Conservation (phyloP, 805 yeast genomes). For the Kluyveromyces dobzhanskii region DNA sequence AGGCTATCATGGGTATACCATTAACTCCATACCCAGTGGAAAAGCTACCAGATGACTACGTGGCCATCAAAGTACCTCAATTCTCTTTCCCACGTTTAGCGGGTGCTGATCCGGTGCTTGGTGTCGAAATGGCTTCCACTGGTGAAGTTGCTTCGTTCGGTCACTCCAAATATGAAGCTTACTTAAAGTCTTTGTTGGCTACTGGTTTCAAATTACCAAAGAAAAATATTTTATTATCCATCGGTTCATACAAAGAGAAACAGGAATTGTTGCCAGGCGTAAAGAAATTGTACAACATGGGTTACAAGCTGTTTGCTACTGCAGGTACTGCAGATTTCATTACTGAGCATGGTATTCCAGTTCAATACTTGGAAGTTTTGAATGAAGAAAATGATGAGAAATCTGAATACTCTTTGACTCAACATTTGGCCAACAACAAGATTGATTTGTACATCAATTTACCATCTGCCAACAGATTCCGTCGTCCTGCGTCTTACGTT, state of each 20-base stretch:
- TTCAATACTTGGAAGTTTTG: constrained; percentile 87
- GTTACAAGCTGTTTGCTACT: constrained; percentile 90
- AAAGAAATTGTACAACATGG: constrained; percentile 68
- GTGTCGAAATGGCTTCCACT: constrained; percentile 99
- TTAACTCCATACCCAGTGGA: constrained; percentile 85
- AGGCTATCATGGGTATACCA: constrained; percentile 85
- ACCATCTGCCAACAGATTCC: constrained; percentile 94
- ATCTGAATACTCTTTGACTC: constrained; percentile 89
- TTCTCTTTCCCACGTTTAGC: constrained; percentile 94
- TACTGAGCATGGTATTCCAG: constrained; percentile 90
- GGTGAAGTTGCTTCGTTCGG: constrained; percentile 99
- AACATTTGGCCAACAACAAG: constrained; percentile 92
- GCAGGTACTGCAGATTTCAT: constrained; percentile 99
- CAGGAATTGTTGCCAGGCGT: constrained; percentile 87
- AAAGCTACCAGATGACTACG: constrained; percentile 85
- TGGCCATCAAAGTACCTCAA: constrained; percentile 95
- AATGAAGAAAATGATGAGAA: constrained; percentile 69
- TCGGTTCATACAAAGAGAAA: constrained; percentile 97
- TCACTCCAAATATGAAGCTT: constrained; percentile 93
- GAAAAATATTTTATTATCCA: constrained; percentile 85
- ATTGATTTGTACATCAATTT: constrained; percentile 93
- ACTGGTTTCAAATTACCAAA: constrained; percentile 94
- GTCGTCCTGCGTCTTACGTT: constrained; percentile 98
- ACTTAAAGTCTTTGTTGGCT: constrained; percentile 86
- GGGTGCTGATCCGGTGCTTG: constrained; percentile 96